phyloP scores from a whole-genome alignment of 148 eudicot species.

The Chenopodium formosanum region DNA sequence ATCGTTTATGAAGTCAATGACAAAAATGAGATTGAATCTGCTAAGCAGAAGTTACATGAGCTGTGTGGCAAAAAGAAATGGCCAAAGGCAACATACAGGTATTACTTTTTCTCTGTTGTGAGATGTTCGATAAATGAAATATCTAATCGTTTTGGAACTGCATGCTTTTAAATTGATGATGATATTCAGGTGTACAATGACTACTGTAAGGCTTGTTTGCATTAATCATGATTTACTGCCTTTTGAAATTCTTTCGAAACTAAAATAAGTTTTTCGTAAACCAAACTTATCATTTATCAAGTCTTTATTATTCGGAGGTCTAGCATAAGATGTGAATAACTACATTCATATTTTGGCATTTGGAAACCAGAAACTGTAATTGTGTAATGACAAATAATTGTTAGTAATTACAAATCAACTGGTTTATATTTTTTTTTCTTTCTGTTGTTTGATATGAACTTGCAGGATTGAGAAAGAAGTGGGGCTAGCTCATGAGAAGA shows the following conservation, averaged over 20 bases:
- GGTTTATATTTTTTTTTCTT: not conserved
- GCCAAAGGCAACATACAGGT: constrained; percentile 70
- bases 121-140: not conserved
- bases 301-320: not conserved
- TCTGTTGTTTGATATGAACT: not conserved
- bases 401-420: not conserved
- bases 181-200: not conserved
- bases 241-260: not conserved
- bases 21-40: constrained; percentile 51
- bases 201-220: not conserved
- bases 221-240: not conserved
- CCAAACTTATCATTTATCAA: not conserved
- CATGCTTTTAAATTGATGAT: not conserved
- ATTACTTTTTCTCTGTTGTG: constrained; percentile 2
- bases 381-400: not conserved
- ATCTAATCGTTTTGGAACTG: not conserved
- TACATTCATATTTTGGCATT: not conserved
- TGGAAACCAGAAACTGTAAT: not conserved
- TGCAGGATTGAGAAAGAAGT: constrained; percentile 52
- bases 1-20: constrained; percentile 29
- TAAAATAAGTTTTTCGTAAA: not conserved
- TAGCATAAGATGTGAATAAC: not conserved
- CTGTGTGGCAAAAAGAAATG: constrained; percentile 67
- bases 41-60: constrained; percentile 63
- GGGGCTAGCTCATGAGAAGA: constrained; percentile 64